Evolutionary conservation across 164 flowering plant genomes (phyloP).

Genomic region (Protea cynaroides): DNA sequence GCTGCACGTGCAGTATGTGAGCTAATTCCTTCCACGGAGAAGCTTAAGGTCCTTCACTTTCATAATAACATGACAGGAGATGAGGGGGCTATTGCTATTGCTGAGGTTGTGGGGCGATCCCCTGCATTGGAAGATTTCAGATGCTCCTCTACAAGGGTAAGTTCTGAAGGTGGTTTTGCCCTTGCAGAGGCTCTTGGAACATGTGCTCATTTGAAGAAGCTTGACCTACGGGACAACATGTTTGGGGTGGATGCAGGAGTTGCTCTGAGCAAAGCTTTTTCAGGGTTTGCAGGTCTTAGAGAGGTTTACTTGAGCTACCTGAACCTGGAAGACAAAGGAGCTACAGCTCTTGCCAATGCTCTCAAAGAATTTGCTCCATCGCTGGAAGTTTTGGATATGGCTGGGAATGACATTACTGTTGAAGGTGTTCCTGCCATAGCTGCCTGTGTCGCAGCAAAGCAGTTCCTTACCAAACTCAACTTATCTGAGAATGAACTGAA

Average conservation of each 20-base stretch:
- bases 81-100: constrained; percentile 77
- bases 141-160: constrained; percentile 93
- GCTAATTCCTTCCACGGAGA: constrained; percentile 73
- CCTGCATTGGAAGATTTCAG: constrained; percentile 75
- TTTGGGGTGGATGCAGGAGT: constrained; percentile 71
- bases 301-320: constrained; percentile 73
- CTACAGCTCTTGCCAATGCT: constrained; percentile 46
- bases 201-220: constrained; percentile 55
- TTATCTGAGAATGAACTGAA: constrained; percentile 76
- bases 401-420: constrained; percentile 80
- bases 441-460: constrained; percentile 46
- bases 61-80: constrained; percentile 97
- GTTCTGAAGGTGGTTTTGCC: constrained; percentile 71
- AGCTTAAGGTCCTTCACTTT: constrained; percentile 72
- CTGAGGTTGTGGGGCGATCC: constrained; percentile 64
- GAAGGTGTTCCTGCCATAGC: constrained; percentile 53
- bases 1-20: constrained; percentile 87
- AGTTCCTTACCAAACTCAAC: constrained; percentile 48
- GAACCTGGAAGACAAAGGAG: constrained; percentile 81
- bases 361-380: constrained; percentile 51
- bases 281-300: constrained; percentile 29
- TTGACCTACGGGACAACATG: constrained; percentile 85
- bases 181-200: constrained; percentile 55
- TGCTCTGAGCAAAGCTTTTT: constrained; percentile 52
- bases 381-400: constrained; percentile 70